Base-by-base conservation (phyloP, 306 rosid species). In the Geum urbanum region DNA sequence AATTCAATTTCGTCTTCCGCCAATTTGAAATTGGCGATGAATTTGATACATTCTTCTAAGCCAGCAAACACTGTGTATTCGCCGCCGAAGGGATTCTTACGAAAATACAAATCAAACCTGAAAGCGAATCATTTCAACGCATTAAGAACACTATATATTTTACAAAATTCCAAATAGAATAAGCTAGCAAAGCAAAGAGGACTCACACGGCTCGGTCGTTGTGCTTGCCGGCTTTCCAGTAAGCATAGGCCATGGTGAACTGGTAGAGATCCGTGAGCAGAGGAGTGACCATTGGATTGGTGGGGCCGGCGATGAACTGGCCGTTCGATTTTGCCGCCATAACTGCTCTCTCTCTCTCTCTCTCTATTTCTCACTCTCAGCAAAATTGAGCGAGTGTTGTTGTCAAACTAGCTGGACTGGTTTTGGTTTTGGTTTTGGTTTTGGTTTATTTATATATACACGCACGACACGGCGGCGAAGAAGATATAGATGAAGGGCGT, bases 231-330 rank as follows among this genome's bases (percentile, higher is more conserved):
- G 99, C 95, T 84, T 87, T 95, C 99, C 99, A 95, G 81, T 95
- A 95, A 9, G 99, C 96, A 72, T 95, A 95, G 72, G 97, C 97
- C 99, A 95, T 95, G 70, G 99, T 95, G 85, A 89, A 95, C 83
- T 91, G 99, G 71, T 95, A 95, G 75, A 87, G 99, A 83, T 95
- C 99, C 41, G 90, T 95, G 59, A 95, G 97, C 74, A 95, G 88
- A 74, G 99, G 99, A 53, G 99, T 83, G 7, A 95, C 97, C 96
- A 95, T 91, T 5, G 99, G 97, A 32, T 95, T 95, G 37, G 92
- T 91, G 1, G 99, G 99, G 13, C 89, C 89, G 2, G 39, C 71
- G 6, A 94, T 37, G 9, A 56, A 77, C 81, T 84, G 80, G 15
- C 90, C 96, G 81, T 88, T 94, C 75, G 41, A 72, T 62, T 61